Conservation (phyloP, 352 stramenopile species). For the Pythium myriotylum region DNA sequence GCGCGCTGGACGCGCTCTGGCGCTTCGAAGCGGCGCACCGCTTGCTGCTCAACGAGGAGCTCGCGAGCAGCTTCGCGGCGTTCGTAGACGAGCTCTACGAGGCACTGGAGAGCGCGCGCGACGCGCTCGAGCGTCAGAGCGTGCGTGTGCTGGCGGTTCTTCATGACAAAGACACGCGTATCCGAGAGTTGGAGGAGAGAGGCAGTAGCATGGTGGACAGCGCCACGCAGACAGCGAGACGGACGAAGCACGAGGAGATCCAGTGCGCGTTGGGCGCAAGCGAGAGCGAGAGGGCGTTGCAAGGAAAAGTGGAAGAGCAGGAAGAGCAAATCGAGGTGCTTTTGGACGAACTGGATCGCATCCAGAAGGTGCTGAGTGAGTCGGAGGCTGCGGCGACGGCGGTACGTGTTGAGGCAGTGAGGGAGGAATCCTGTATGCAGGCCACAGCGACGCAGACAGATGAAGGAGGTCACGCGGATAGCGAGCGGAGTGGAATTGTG, state of each 20-base stretch:
- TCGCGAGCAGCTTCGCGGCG: slow-evolving; percentile 12
- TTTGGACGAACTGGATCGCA: slow-evolving; percentile 32
- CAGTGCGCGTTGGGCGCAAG: neutral
- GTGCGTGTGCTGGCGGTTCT: slow-evolving; percentile 28
- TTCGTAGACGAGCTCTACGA: slow-evolving; percentile 27
- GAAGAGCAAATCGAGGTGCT: slow-evolving; percentile 37
- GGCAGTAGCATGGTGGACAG: neutral
- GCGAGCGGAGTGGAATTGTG: neutral
- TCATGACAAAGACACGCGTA: slow-evolving; percentile 32
- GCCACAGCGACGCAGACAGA: neutral
- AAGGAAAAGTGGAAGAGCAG: slow-evolving; percentile 19
- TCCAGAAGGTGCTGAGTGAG: slow-evolving; percentile 14
- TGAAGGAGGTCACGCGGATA: no score
- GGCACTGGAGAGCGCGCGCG: slow-evolving; percentile 13
- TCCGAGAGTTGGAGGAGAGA: slow-evolving; percentile 22
- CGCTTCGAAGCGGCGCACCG: slow-evolving; percentile 20
- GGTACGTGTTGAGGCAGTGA: neutral
- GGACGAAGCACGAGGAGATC: neutral
- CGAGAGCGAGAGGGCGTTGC: slow-evolving; percentile 1
- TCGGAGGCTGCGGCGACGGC: neutral
- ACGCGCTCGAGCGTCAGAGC: slow-evolving; percentile 28
- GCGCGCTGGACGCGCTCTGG: slow-evolving; percentile 27
- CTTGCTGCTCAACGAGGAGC: slow-evolving; percentile 20
- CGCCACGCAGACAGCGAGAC: neutral
- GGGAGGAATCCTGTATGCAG: neutral